phyloP scores from a whole-genome alignment of 768 basidiomycete species.

The Leucocoprinus leucothites region DNA sequence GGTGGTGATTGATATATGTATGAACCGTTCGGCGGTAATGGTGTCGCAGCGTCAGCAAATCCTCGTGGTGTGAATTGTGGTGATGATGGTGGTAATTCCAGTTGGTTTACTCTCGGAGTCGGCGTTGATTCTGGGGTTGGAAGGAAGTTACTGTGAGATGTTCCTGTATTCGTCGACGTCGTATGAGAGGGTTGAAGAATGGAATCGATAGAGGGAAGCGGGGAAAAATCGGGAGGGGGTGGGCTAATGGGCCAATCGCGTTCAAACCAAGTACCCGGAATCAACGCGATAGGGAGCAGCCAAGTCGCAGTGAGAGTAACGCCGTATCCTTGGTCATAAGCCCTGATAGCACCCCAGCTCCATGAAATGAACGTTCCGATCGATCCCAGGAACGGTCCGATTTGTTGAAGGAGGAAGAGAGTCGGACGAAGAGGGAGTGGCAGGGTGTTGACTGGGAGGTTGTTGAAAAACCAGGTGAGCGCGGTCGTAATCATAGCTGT shows the following conservation, averaged over 20 bases:
- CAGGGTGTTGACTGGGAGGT: constrained; percentile 54
- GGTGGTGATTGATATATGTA: background rate
- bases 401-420: constrained; percentile 52
- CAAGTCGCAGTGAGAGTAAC: constrained; percentile 80
- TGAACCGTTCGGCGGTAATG: background rate
- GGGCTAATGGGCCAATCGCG: constrained; percentile 8
- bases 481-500: constrained; percentile 73
- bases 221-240: background rate
- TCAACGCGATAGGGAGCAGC: constrained; percentile 71
- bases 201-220: background rate
- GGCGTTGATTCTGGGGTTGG: background rate
- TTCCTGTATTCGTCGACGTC: background rate
- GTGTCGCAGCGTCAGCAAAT: background rate
- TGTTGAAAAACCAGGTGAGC: constrained; percentile 69
- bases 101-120: too few relatives aligned
- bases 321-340: constrained; percentile 74
- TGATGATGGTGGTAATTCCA: too few relatives aligned
- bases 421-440: constrained; percentile 61
- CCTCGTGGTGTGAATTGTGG: background rate
- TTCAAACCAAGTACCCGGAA: constrained; percentile 67
- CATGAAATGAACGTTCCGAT: constrained; percentile 77
- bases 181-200: background rate
- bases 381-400: constrained; percentile 70
- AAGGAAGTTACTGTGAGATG: background rate
- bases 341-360: constrained; percentile 71